These are phyloP conservation scores for Periconia sp. DNA, from an alignment of 2,329 filamentous ascomycete genomes.

Conservation along the genomic window DNA sequence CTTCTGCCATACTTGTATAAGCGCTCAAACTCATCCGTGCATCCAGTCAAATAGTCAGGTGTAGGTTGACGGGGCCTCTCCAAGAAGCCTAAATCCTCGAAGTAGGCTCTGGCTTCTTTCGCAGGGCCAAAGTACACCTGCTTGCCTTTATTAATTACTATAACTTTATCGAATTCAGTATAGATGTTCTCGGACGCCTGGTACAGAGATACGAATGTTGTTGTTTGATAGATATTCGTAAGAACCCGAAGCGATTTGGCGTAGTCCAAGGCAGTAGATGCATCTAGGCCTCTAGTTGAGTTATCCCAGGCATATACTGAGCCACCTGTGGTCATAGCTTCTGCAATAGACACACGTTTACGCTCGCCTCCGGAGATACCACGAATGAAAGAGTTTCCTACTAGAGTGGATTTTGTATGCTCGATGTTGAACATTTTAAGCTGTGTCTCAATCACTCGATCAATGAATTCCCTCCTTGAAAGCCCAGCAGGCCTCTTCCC, in stretches of 20 bases:
- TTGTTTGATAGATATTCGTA: constrained; percentile 83
- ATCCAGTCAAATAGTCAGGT: constrained; percentile 81
- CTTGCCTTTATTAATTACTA: constrained; percentile 77
- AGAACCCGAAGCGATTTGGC: constrained; percentile 60
- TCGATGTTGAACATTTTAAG: constrained; percentile 95
- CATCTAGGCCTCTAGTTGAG: constrained; percentile 55
- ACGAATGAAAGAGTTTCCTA: constrained; percentile 81
- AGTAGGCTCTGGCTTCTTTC: constrained; percentile 72
- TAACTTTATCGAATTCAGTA: constrained; percentile 79
- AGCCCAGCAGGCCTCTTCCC: constrained; percentile 78
- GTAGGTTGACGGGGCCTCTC: constrained; percentile 79
- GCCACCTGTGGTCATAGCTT: constrained; percentile 77
- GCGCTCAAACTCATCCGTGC: constrained; percentile 83
- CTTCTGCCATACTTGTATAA: constrained; percentile 74
- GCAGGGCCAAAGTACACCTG: constrained; percentile 79
- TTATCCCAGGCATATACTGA: constrained; percentile 71
- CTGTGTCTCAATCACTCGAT: constrained; percentile 73
- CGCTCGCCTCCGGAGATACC: constrained; percentile 81
- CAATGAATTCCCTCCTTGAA: constrained; percentile 75
- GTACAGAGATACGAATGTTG: constrained; percentile 85
- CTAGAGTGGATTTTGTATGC: constrained; percentile 82
- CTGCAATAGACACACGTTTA: constrained; percentile 81
- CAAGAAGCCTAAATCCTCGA: constrained; percentile 77
- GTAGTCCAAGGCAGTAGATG: constrained; percentile 57
- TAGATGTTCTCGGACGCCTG: constrained; percentile 86